Base-by-base conservation (phyloP, 768 basidiomycete genomes). In the Suillus alpinus region DNA sequence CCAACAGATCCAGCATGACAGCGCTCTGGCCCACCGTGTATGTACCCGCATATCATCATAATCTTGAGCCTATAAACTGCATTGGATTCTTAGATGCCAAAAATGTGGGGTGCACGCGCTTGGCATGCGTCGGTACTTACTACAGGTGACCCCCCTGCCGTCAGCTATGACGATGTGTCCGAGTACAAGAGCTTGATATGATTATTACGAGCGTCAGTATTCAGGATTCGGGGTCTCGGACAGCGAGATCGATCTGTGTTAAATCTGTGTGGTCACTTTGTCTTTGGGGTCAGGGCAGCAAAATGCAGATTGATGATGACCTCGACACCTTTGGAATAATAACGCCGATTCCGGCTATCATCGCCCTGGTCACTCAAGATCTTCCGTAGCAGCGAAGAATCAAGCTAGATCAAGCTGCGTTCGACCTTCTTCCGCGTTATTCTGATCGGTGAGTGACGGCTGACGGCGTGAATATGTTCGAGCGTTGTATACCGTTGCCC, bases 281-380 rank as follows among this genome's bases (percentile, higher is more conserved):
- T 37, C 52, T 36, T 34, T 37, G 34, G 52, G 8, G 36, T 29
- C 53, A 55, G 53, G 53, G 53, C 37, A 39, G 53, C 23, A 10
- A 36, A 55, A 55, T 55, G 16, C 14, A 39, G 53, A 55, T 55
- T 55, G 36, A 55, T 55, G 52, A 37, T 39, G 53, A 29, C 34
- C 52, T 53, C 20, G 52, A 53, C 36, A 37, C 8, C 23, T 37
- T 53, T 37, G 50, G 50, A 51, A 51, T 32, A 51, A 51, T 32
- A 32, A 51, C 29, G 46, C 46, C 47, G 36, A 55, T 29, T 39
- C 53, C 53, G 53, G 37, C 26, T 32, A 39, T 18, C 34, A 39
- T 31, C 18, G 10, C 49, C 51, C 36, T 53, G 52, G 52, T 26
- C 52, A 53, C 7, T 23, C 20, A 14, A 52, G 51, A 52, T 36